Percentiles rank a stretch among this genome's conserved stretches.
These are phyloP conservation scores for Trichoderma atroviride DNA, from an alignment of 2,329 filamentous ascomycete genomes.

Conservation along the genomic window DNA sequence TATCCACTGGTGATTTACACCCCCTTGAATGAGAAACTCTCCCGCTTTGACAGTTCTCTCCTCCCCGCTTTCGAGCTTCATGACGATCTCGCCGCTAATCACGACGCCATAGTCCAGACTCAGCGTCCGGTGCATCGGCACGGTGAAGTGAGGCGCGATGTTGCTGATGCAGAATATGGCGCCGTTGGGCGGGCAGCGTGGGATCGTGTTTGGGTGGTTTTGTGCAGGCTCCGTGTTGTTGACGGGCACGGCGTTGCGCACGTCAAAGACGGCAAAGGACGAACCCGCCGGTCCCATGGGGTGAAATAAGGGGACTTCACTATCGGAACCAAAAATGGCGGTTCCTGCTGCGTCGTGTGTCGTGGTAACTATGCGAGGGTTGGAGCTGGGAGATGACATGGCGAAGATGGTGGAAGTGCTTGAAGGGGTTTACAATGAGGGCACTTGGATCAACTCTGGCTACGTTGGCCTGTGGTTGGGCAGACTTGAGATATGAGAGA, in stretches of 20 bases:
- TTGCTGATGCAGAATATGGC: conserved; percentile 41
- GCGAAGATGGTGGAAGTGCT: background rate
- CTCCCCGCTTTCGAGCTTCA: conserved; percentile 46
- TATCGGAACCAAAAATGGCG: conserved; percentile 40
- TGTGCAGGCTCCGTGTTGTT: conserved; percentile 33
- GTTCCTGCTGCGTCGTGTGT: conserved; percentile 36
- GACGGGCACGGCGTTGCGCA: conserved; percentile 37
- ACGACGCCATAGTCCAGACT: conserved; percentile 47
- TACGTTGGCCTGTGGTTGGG: no score
- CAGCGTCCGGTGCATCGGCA: conserved; percentile 48
- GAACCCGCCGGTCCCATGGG: conserved; percentile 39
- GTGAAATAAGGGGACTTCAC: conserved; percentile 32
- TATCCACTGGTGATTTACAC: conserved; percentile 49
- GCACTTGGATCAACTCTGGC: background rate
- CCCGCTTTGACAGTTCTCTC: conserved; percentile 43
- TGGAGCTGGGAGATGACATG: conserved; percentile 9
- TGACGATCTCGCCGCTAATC: conserved; percentile 44
- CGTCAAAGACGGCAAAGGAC: conserved; percentile 40
- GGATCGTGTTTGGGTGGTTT: conserved; percentile 33
- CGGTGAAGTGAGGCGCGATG: conserved; percentile 36
- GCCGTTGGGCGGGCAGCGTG: conserved; percentile 42
- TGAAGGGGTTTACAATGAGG: background rate
- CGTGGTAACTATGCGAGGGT: conserved; percentile 38
- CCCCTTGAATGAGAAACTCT: conserved; percentile 47
- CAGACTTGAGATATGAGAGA: background rate